These are phyloP conservation scores for Austroboletus festivus DNA, from an alignment of 768 basidiomycete species.

Conservation along the genomic window DNA sequence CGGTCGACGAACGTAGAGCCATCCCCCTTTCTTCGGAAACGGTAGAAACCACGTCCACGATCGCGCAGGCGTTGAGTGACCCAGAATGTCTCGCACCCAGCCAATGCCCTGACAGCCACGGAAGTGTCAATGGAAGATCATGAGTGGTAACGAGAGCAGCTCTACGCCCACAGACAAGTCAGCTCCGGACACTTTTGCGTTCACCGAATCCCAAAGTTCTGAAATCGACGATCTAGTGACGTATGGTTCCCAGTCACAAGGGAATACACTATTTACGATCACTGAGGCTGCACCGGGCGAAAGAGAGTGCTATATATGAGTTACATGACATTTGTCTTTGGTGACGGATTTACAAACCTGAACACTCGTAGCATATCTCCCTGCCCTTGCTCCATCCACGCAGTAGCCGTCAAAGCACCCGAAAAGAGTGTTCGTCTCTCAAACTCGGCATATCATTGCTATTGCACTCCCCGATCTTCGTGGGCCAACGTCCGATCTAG, in stretches of 20 bases:
- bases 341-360: too few relatives aligned
- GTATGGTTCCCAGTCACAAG: constrained; percentile 1
- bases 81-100: neutral
- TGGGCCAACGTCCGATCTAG: too few relatives aligned
- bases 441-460: too few relatives aligned
- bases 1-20: neutral
- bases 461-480: too few relatives aligned
- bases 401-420: too few relatives aligned
- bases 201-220: neutral
- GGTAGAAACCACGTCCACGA: neutral
- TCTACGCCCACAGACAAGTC: constrained; percentile 6
- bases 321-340: too few relatives aligned
- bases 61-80: neutral
- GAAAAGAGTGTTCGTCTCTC: too few relatives aligned
- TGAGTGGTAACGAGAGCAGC: constrained; percentile 1
- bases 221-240: neutral
- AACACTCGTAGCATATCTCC: too few relatives aligned
- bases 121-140: constrained; percentile 12
- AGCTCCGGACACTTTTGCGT: neutral
- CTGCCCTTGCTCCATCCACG: too few relatives aligned
- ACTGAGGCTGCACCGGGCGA: constrained; percentile 1
- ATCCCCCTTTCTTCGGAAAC: neutral
- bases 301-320: too few relatives aligned
- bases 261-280: constrained; percentile 5
- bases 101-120: neutral